phyloP scores from a whole-genome alignment of 2,329 filamentous ascomycete genomes.

The Fusarium anthophilum region DNA sequence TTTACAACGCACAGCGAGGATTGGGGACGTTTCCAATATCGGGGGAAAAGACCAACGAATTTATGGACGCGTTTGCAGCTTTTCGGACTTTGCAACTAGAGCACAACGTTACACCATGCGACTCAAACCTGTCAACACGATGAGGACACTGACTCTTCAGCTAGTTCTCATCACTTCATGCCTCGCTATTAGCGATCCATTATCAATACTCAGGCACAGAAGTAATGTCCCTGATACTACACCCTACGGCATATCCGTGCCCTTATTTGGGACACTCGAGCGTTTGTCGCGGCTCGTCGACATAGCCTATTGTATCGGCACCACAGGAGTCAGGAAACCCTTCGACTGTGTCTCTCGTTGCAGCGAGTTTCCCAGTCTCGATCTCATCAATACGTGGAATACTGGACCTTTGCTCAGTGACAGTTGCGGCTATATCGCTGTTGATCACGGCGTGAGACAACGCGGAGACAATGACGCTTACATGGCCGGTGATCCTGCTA shows the following conservation, averaged over 20 bases:
- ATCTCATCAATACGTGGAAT: constrained; percentile 87
- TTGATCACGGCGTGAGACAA: constrained; percentile 69
- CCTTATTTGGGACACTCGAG: constrained; percentile 82
- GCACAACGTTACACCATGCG: constrained; percentile 14
- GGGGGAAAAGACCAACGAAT: background rate
- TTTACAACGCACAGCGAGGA: background rate
- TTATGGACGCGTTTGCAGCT: background rate
- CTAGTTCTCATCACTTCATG: constrained; percentile 20
- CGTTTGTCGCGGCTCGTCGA: constrained; percentile 92
- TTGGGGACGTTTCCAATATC: background rate
- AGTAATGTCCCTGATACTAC: background rate
- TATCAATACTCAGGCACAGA: constrained; percentile 17
- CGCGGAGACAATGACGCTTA: constrained; percentile 19
- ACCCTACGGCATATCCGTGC: constrained; percentile 55
- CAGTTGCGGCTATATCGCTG: constrained; percentile 90
- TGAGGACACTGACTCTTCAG: constrained; percentile 29
- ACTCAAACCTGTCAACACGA: background rate
- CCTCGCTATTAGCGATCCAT: constrained; percentile 16
- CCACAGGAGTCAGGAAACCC: constrained; percentile 80
- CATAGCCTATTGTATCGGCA: constrained; percentile 92
- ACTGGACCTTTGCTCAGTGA: constrained; percentile 88
- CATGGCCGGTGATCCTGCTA: constrained; percentile 49
- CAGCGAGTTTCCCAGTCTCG: constrained; percentile 80
- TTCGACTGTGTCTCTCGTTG: constrained; percentile 90
- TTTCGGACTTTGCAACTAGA: background rate